Conservation (phyloP, 768 basidiomycete genomes). For the Galerina sulciceps region DNA sequence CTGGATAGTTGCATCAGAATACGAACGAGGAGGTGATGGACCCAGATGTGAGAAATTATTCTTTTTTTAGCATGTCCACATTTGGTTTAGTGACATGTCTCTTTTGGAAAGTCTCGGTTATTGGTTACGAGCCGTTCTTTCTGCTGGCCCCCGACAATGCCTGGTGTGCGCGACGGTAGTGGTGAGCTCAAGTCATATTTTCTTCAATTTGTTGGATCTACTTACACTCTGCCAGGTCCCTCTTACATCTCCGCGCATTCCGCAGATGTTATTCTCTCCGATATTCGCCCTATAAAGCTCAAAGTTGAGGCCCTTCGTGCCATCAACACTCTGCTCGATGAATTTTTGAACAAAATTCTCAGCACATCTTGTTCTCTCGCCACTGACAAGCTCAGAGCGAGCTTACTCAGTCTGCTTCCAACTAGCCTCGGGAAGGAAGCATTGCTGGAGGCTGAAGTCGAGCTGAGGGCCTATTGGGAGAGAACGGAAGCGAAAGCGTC, state of each 20-base stretch:
- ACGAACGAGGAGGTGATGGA: not conserved
- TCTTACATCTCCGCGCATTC: conserved; percentile 82
- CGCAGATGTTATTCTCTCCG: conserved; percentile 90
- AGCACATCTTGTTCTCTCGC: conserved; percentile 66
- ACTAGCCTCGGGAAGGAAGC: conserved; percentile 90
- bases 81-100: conserved; percentile 1
- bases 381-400: conserved; percentile 75
- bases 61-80: conserved; percentile 13
- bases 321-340: conserved; percentile 85
- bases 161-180: conserved; percentile 41
- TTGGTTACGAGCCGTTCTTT: conserved; percentile 20
- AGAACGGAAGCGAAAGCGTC: conserved; percentile 49
- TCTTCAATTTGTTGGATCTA: conserved; percentile 2
- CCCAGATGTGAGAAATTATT: conserved; percentile 18
- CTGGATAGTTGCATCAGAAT: too few species aligned
- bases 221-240: conserved; percentile 47
- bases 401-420: conserved; percentile 73
- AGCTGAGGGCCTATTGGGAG: conserved; percentile 89
- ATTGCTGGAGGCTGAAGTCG: conserved; percentile 90
- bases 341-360: conserved; percentile 78
- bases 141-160: conserved; percentile 44
- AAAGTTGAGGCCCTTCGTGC: conserved; percentile 75
- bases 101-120: conserved; percentile 24
- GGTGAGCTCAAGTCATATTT: conserved; percentile 38
- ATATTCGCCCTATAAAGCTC: conserved; percentile 90